phyloP scores from a whole-genome alignment of 345 rosid genomes.

The Cardamine occulta region DNA sequence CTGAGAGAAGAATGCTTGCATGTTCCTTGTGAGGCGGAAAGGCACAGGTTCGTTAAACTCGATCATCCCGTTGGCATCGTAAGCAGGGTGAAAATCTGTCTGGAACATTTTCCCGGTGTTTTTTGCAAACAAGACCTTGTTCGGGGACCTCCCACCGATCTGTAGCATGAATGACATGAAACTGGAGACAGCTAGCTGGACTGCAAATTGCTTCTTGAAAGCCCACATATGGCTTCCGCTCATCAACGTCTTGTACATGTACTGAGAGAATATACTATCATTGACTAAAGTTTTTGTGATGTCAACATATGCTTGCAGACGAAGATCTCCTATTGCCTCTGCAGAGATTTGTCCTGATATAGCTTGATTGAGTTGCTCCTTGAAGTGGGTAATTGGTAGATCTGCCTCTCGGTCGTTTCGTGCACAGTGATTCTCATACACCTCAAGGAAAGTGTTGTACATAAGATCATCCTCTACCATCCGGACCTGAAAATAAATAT shows the following conservation, averaged over 20 bases:
- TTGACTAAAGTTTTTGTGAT: constrained; percentile 74
- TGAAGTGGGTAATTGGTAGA: constrained; percentile 82
- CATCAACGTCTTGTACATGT: constrained; percentile 89
- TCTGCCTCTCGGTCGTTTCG: constrained; percentile 92
- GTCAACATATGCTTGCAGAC: constrained; percentile 86
- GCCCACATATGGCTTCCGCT: constrained; percentile 98
- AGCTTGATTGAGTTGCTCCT: constrained; percentile 95
- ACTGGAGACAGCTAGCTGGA: constrained; percentile 95
- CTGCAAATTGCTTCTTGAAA: constrained; percentile 95
- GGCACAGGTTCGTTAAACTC: constrained; percentile 95
- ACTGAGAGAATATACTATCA: constrained; percentile 89
- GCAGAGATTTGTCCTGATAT: constrained; percentile 87
- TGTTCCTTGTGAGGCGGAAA: constrained; percentile 95
- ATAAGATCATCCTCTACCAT: constrained; percentile 99
- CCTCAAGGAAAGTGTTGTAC: constrained; percentile 98
- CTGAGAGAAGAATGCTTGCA: constrained; percentile 96
- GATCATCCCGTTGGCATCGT: constrained; percentile 84
- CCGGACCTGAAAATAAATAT: constrained; percentile 66
- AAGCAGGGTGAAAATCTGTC: constrained; percentile 98
- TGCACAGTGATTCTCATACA: constrained; percentile 95
- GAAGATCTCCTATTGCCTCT: constrained; percentile 90
- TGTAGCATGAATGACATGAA: constrained; percentile 99
- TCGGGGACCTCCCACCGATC: constrained; percentile 97
- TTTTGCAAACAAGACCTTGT: constrained; percentile 92
- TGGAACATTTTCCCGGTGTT: constrained; percentile 98